Percentiles rank a stretch among this genome's conserved stretches.
phyloP scores from a whole-genome alignment of 2,329 filamentous ascomycete genomes.

The Paraphoma chrysanthemicola region DNA sequence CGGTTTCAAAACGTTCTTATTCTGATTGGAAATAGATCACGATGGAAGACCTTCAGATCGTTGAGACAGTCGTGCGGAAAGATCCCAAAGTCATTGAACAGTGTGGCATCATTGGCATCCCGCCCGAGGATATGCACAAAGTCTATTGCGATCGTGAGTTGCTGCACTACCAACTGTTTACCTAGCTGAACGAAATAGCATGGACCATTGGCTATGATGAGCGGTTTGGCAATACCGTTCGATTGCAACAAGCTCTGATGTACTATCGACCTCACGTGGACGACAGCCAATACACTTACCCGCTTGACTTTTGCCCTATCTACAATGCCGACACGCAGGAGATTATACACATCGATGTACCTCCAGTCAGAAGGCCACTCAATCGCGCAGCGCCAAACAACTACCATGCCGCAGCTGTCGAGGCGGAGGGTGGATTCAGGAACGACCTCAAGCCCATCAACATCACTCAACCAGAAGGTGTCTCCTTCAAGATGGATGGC shows the following conservation, averaged over 20 bases:
- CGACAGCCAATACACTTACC: constrained; percentile 89
- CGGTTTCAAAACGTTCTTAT: neutral
- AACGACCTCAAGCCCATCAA: constrained; percentile 84
- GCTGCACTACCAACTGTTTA: neutral
- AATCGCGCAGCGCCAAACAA: constrained; percentile 77
- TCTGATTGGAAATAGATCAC: constrained; percentile 67
- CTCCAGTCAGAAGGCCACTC: constrained; percentile 75
- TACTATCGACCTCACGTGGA: constrained; percentile 89
- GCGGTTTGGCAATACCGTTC: constrained; percentile 77
- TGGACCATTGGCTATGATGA: constrained; percentile 97
- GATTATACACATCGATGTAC: constrained; percentile 85
- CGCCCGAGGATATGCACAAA: constrained; percentile 86
- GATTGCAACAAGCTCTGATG: constrained; percentile 92
- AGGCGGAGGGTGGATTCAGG: constrained; percentile 77
- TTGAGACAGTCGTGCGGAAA: constrained; percentile 76
- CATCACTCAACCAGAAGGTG: constrained; percentile 86
- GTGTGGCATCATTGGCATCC: constrained; percentile 81
- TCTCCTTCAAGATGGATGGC: constrained; percentile 81
- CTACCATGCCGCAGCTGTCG: constrained; percentile 77
- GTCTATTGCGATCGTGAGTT: constrained; percentile 85
- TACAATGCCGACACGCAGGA: constrained; percentile 80
- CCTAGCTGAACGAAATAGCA: constrained; percentile 52
- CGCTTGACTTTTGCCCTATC: constrained; percentile 92
- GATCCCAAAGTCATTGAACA: constrained; percentile 91
- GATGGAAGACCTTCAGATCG: constrained; percentile 84